Evolutionary conservation across 805 yeast species (phyloP), one percentile per base, ranked within the genome.

Genomic region (Grigorovia yakushimaensis): DNA sequence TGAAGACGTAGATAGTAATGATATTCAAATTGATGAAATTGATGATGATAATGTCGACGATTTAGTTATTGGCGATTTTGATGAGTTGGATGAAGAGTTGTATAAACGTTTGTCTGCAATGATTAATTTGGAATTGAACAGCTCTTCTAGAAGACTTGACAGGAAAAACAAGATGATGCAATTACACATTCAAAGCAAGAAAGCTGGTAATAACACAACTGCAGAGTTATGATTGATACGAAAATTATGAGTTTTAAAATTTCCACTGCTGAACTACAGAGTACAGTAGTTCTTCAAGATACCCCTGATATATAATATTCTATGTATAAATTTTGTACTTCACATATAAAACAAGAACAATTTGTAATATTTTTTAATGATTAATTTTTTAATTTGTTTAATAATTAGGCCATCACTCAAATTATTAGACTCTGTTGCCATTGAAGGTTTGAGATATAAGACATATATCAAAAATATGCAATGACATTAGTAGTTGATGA

Each of bases 81-180:
- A 62, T 46, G 64, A 57, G 38, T 44, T 62, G 21, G 66, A 62
- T 43, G 65, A 61, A 47, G 64, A 58, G 45, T 50, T 62, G 46
- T 62, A 61, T 45, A 55, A 49, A 17, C 54, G 62, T 24, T 41
- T 61, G 5, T 55, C 61, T 6, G 42, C 19, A 20, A 33, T 20
- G 17, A 44, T 19, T n/a, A 42, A 38, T 15, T 10, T 21, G 4
- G 22, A n/a, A 22, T 18, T 13, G 1, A 17, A 5, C 9, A 27
- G 33, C 4, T 15, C 9, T 10, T 10, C 33, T 27, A 27, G 33
- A 27, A 27, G 33, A 27, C 33, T 27, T 10, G 33, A 27, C 15
- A 10, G 33, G 33, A 27, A 27, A 27, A 27, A 27, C 33, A 27
- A 7, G 13, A 30, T 37, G 10, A 37, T 44, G 39, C 22, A 44